Evolutionary conservation across 2,329 filamentous ascomycete genomes (phyloP), one percentile per base, ranked within the genome.

Genomic region (Lecanoromycetidae sp.): DNA sequence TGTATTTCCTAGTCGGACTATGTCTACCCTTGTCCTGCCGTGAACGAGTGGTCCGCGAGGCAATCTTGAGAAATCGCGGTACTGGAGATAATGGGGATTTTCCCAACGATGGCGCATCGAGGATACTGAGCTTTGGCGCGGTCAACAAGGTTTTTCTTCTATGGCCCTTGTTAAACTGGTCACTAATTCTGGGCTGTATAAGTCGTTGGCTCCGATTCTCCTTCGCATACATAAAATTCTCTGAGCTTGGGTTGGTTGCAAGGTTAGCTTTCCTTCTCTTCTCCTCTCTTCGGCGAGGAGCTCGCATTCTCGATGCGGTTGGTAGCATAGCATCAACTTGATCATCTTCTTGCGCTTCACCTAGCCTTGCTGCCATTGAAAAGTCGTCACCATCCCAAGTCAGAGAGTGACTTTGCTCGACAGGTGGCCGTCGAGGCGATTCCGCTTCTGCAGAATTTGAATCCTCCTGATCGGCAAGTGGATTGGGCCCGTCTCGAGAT

Each of bases 51-150:
- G 68, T 65, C 50, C 77, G 70, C 23, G 68, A 66, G 27, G 77
- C 77, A 48, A 81, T 57, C 44, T 68, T 68, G 5, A 80, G 61
- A 45, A 80, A 80, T 19, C 68, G 67, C 7, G 77, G 74, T 30
- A 67, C 62, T 6, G 66, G 54, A 48, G 55, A 48, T 26, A 52
- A 53, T 34, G 56, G 46, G 3, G 53, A 53, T 17, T 57, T 50
- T 23, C 57, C 50, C 50, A 66, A 54, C 58, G 63, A 56, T 53
- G 64, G 56, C n/a, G 65, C 63, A 61, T 79, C 76, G 5, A 77
- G 56, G 15, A 80, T 71, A 50, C 75, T 71, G 36, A 70, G 55
- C 35, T 54, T 59, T 5, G 63, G 60, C 22, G 50, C 44, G 13
- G 26, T 45, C 27, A 48, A 43, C 19, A 42, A 46, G 4, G 35